Base-by-base conservation (phyloP, 495 filamentous ascomycete species). In the Penicillium verhagenii region DNA sequence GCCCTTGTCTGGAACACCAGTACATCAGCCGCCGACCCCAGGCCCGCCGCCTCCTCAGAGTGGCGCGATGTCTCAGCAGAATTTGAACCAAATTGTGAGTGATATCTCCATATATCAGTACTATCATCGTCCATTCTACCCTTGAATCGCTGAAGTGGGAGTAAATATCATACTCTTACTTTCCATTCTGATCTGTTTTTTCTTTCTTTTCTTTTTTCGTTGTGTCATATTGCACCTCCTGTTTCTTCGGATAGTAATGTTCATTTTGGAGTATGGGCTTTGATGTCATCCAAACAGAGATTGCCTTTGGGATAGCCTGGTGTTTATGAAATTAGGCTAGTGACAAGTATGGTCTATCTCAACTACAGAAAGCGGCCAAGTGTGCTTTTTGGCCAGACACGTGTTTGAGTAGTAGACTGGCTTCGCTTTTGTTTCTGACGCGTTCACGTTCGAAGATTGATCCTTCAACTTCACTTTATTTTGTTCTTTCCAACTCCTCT, bases 41-140 rank as follows among this genome's bases (percentile, higher is more conserved):
- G 74, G 73, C 7, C 70, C 71, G 13, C 70, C 57, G n/a, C 72
- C 63, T 37, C 73, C 72, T 42, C 78, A 57, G 42, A 70, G 61
- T 57, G 80, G 70, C 55, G 80, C 60, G 59, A 83, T 76, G 79
- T 89, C 89, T 3, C 87, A 90, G 38, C 92, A 95, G 59, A 96
- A 96, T 64, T 69, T 98, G 7, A 98, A 98, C 57, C 90, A 95
- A 59, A 98, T 98, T 67, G 93, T 96, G 81, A 79, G 89, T 79
- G 25, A 57, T 47, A 24, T 43, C 35, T 24, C 20, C n/a, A 24
- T 55, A 20, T 21, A 10, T 16, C n/a, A n/a, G n/a, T 20, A 18
- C 38, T 33, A 35, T 25, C 11, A 25, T 16, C 20, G 24, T 35
- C 29, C 10, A 8, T 14, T 37, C 14, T 33, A 38, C 19, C 29